Evolutionary conservation across 2,329 filamentous ascomycete genomes (phyloP).

Genomic region (Diaporthe sp.): DNA sequence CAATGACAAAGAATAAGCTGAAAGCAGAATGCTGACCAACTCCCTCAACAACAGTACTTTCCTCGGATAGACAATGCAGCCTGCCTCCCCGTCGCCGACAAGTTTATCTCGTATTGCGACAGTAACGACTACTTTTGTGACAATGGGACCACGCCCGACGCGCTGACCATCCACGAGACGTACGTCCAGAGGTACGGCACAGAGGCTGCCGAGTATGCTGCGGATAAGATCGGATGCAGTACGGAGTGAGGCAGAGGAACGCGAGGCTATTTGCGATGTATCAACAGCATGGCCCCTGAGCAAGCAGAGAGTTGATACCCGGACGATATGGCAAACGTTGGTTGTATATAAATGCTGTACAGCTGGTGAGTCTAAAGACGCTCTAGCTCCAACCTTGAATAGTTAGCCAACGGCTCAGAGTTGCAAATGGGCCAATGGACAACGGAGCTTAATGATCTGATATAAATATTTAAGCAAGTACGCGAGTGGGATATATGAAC

Average conservation of each 20-base stretch:
- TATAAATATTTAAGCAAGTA: too few species aligned
- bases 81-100: slow-evolving; percentile 40
- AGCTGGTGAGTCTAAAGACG: not conserved
- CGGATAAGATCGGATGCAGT: slow-evolving; percentile 37
- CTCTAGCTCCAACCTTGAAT: not conserved
- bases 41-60: slow-evolving; percentile 36
- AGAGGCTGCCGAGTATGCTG: slow-evolving; percentile 39
- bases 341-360: not conserved
- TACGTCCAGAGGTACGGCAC: slow-evolving; percentile 43
- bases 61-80: slow-evolving; percentile 41
- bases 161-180: slow-evolving; percentile 40
- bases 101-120: slow-evolving; percentile 44
- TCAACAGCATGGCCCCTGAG: not conserved
- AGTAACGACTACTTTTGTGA: slow-evolving; percentile 43
- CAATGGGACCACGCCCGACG: slow-evolving; percentile 41
- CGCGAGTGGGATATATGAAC: too few species aligned
- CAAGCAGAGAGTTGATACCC: not conserved
- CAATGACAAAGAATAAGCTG: not conserved
- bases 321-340: not conserved
- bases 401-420: not conserved
- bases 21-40: not conserved
- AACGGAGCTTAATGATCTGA: not conserved
- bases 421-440: not conserved
- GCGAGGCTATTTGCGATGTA: too few species aligned
- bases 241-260: not conserved